These are phyloP conservation scores for Didymellaceae sp. DNA, from an alignment of 2,329 filamentous ascomycete species.

Conservation along the genomic window DNA sequence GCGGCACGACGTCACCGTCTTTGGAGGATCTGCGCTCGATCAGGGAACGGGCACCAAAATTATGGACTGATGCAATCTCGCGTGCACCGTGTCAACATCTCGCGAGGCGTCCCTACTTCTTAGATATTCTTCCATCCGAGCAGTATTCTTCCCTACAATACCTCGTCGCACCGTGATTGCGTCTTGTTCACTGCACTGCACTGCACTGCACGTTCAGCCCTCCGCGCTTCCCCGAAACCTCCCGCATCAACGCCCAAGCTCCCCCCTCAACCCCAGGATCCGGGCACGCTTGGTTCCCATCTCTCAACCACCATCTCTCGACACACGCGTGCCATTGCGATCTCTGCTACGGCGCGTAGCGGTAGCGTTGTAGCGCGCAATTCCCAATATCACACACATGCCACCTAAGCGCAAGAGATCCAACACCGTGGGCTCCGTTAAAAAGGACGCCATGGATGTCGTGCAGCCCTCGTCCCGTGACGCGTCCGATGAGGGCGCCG, in stretches of 20 bases:
- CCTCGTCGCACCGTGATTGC: not conserved
- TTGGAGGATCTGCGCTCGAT: conserved; percentile 27
- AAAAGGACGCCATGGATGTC: conserved; percentile 61
- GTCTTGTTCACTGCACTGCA: conserved; percentile 1
- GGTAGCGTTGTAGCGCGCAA: not conserved
- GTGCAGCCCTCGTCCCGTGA: conserved; percentile 79
- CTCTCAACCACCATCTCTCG: conserved; percentile 2
- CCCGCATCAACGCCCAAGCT: conserved; percentile 13
- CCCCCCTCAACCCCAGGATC: conserved; percentile 11
- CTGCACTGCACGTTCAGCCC: too few species aligned
- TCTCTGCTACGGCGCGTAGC: not conserved
- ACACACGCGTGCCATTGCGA: conserved; percentile 4
- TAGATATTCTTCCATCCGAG: not conserved
- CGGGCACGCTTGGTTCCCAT: conserved; percentile 1
- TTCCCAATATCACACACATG: conserved; percentile 30
- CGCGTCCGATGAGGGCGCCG: conserved; percentile 81
- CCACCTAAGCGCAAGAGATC: conserved; percentile 81
- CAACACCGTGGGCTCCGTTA: conserved; percentile 58
- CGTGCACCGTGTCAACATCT: conserved; percentile 28
- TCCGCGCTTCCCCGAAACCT: conserved; percentile 3
- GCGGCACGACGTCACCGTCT: conserved; percentile 33
- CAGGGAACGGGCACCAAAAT: conserved; percentile 34
- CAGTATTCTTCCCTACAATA: not conserved
- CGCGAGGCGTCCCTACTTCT: not conserved
- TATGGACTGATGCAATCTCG: conserved; percentile 27